These are phyloP conservation scores for Phaeosphaeriaceae sp. DNA, from an alignment of 2,329 filamentous ascomycete species.

Conservation along the genomic window DNA sequence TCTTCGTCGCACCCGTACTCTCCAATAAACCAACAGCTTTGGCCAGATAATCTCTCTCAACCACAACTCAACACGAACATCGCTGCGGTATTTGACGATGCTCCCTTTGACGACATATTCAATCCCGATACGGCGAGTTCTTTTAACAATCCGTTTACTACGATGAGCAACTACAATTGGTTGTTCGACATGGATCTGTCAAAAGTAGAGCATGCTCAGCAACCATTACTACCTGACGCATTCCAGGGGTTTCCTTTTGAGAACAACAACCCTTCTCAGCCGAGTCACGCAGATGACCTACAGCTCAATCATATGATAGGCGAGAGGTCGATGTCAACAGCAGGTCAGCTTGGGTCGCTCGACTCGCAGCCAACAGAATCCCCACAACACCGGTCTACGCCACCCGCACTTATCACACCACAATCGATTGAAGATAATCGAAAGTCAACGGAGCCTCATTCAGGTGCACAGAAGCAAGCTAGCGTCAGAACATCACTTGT, in stretches of 20 bases:
- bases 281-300: slow-evolving; percentile 31
- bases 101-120: slow-evolving; percentile 63
- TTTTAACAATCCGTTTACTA: slow-evolving; percentile 72
- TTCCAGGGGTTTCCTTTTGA: slow-evolving; percentile 32
- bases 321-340: slow-evolving; percentile 30
- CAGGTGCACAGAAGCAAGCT: background rate
- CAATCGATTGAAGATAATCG: slow-evolving; percentile 20
- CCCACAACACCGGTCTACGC: slow-evolving; percentile 25
- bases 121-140: slow-evolving; percentile 69
- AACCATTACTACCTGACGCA: slow-evolving; percentile 27
- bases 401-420: slow-evolving; percentile 26
- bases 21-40: slow-evolving; percentile 40
- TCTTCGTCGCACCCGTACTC: slow-evolving; percentile 31
- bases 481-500: background rate
- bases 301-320: slow-evolving; percentile 33
- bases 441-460: background rate
- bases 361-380: slow-evolving; percentile 31
- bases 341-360: slow-evolving; percentile 29
- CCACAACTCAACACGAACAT: slow-evolving; percentile 35
- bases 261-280: slow-evolving; percentile 21
- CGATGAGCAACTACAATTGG: slow-evolving; percentile 70
- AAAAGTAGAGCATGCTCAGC: slow-evolving; percentile 21
- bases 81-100: slow-evolving; percentile 36
- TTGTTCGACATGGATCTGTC: slow-evolving; percentile 61
- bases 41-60: slow-evolving; percentile 40